phyloP scores from a whole-genome alignment of 2,329 filamentous ascomycete species.

The Pseudodiploospora longispora region DNA sequence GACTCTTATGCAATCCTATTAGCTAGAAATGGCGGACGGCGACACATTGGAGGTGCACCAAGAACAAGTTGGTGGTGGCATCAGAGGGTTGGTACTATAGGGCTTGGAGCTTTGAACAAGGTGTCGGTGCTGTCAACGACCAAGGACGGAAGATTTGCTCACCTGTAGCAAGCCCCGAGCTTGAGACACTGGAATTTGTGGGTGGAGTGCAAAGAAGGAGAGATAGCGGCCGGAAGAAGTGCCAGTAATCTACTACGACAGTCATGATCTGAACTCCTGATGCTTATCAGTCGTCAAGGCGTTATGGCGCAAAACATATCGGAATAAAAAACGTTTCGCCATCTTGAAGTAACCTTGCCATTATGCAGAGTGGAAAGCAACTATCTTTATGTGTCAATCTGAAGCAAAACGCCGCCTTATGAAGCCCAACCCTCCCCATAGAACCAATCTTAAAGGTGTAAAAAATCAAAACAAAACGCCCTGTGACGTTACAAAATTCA shows the following conservation, averaged over 20 bases:
- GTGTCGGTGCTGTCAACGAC: too few relatives aligned
- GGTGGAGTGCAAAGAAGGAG: background rate
- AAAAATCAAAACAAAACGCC: conserved; percentile 5
- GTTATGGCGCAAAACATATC: too few relatives aligned
- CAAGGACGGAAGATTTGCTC: too few relatives aligned
- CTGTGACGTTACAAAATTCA: conserved; percentile 15
- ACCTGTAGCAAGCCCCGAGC: too few relatives aligned
- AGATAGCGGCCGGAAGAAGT: background rate
- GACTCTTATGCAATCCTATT: background rate
- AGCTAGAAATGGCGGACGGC: conserved; percentile 96
- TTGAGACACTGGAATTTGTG: too few relatives aligned
- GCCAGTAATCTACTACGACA: conserved; percentile 2
- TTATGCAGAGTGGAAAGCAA: too few relatives aligned
- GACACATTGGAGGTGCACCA: conserved; percentile 97
- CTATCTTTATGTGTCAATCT: too few relatives aligned
- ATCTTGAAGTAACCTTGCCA: too few relatives aligned
- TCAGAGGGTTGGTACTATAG: conserved; percentile 10
- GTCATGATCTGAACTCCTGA: background rate
- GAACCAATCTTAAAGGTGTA: background rate
- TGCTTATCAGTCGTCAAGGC: background rate
- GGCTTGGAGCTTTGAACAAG: too few relatives aligned
- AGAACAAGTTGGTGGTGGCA: conserved; percentile 82
- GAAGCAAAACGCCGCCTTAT: too few relatives aligned
- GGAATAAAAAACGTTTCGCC: too few relatives aligned
- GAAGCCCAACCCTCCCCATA: too few relatives aligned